Evolutionary conservation across 768 basidiomycete genomes (phyloP), one percentile per base, ranked within the genome.

Genomic region (Agaricus subrufescens): DNA sequence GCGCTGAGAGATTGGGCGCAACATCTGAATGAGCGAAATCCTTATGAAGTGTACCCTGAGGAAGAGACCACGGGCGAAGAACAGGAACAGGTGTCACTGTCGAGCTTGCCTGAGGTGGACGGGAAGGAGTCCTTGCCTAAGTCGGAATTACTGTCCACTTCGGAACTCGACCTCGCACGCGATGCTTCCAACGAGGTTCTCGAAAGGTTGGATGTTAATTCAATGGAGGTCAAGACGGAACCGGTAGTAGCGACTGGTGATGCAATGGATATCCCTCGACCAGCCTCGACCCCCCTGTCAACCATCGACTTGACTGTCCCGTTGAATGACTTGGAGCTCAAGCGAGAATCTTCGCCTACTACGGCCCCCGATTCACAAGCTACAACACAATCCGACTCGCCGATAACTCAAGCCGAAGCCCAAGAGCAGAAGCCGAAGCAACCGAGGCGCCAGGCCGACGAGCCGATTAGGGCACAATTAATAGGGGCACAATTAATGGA

Each of bases 1-100:
- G 62, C 64, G 3, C 43, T 73, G 40, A 66, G 69, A 14, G 63
- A 50, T n/a, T 60, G 64, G 47, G 62, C 67, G 15, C 34, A 61
- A 10, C 40, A 51, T 8, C 31, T 61, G 26, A 46, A 46, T 14
- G 43, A 63, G 29, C 65, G 59, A 11, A 71, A 67, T 52, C 68
- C 69, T 15, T 66, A 64, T 49, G 69, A 71, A 51, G 54, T 56
- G 14, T 44, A 49, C 34, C 52, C 63, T 5, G 62, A 58, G 19
- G 53, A 60, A 12, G 12, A 39, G 23, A 26, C 10, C 14, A 10
- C 29, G 25, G 46, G 27, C 15, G 23, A n/a, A 26, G 4, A 0
- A 2, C 38, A 49, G 40, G 19, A 26, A 31, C 2, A 8, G 31
- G 34, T n/a, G 3, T 27, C 37, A 15, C 8, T 43, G 14, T 19